phyloP scores from a whole-genome alignment of 371 early-diverging fungal genomes.

The Rhizomucor pusillus region DNA sequence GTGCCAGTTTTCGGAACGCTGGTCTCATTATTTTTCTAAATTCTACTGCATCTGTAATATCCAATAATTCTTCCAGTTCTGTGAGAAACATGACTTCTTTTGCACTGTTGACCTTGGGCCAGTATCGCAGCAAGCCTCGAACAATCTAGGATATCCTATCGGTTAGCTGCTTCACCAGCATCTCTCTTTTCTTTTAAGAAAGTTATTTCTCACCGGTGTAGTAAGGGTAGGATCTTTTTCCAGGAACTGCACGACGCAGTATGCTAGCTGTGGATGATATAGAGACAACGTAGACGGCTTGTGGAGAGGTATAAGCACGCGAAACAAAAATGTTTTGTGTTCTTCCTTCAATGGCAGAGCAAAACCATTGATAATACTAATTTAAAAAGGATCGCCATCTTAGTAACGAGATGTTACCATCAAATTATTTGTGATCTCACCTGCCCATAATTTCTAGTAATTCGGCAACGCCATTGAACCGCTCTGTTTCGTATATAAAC shows the following conservation, averaged over 20 bases:
- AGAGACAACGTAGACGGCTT: conserved; percentile 87
- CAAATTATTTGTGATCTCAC: conserved; percentile 8
- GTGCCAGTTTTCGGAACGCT: conserved; percentile 86
- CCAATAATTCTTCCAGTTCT: conserved; percentile 95
- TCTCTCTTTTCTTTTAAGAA: background rate
- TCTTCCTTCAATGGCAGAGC: conserved; percentile 97
- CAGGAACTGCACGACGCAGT: conserved; percentile 97
- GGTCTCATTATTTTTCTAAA: conserved; percentile 87
- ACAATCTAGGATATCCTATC: conserved; percentile 57
- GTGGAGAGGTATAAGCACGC: conserved; percentile 93
- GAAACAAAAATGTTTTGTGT: conserved; percentile 91
- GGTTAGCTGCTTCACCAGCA: background rate
- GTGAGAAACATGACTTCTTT: conserved; percentile 98
- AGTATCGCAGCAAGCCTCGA: conserved; percentile 86
- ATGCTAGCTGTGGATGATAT: conserved; percentile 96
- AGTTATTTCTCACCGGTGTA: conserved; percentile 60
- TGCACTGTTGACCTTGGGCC: conserved; percentile 97
- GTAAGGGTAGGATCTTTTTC: conserved; percentile 95
- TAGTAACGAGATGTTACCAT: conserved; percentile 22
- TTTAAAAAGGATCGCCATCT: conserved; percentile 14
- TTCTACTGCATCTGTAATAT: conserved; percentile 87
- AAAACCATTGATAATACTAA: conserved; percentile 96
- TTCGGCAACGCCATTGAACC: conserved; percentile 97
- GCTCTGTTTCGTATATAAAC: conserved; percentile 94
- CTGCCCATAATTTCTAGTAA: conserved; percentile 95